These are phyloP conservation scores for Fistulinella prunicolor DNA, from an alignment of 768 basidiomycete species.

Conservation along the genomic window DNA sequence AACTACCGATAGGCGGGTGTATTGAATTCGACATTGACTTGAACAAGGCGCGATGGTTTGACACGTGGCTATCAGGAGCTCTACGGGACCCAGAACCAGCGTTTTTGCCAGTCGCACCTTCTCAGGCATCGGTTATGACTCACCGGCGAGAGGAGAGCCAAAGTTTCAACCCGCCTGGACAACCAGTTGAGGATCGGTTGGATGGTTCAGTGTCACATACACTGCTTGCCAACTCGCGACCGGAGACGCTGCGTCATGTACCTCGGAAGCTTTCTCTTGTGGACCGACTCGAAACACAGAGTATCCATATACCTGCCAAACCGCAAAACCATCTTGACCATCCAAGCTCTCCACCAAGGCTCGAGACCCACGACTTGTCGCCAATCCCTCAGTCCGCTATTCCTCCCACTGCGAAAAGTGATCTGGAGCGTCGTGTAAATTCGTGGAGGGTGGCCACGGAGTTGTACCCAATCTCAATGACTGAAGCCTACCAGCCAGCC, in stretches of 20 bases:
- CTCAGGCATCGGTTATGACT: slow-evolving; percentile 38
- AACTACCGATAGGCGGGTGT: slow-evolving; percentile 66
- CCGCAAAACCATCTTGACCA: slow-evolving; percentile 8
- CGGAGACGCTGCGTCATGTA: slow-evolving; percentile 44
- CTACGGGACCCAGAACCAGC: slow-evolving; percentile 42
- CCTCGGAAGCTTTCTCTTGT: slow-evolving; percentile 69
- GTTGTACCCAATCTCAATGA: slow-evolving; percentile 46
- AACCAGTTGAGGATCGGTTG: slow-evolving; percentile 35
- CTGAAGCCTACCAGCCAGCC: slow-evolving; percentile 28
- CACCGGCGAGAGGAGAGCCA: slow-evolving; percentile 53
- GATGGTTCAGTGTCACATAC: slow-evolving; percentile 26
- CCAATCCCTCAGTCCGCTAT: slow-evolving; percentile 64
- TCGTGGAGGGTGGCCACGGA: slow-evolving; percentile 65
- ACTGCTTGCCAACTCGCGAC: slow-evolving; percentile 13
- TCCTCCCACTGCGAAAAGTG: slow-evolving; percentile 48
- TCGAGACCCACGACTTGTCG: slow-evolving; percentile 43
- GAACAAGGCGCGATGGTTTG: slow-evolving; percentile 73
- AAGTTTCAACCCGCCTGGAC: slow-evolving; percentile 42
- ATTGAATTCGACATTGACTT: slow-evolving; percentile 88
- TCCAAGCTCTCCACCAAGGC: slow-evolving; percentile 17
- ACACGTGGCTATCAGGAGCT: slow-evolving; percentile 62
- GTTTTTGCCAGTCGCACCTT: slow-evolving; percentile 35
- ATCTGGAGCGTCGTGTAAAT: slow-evolving; percentile 55
- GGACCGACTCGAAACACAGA: slow-evolving; percentile 53
- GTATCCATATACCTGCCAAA: slow-evolving; percentile 37